Conservation (phyloP, 2,329 filamentous ascomycete species). For the Penicillium sp. region DNA sequence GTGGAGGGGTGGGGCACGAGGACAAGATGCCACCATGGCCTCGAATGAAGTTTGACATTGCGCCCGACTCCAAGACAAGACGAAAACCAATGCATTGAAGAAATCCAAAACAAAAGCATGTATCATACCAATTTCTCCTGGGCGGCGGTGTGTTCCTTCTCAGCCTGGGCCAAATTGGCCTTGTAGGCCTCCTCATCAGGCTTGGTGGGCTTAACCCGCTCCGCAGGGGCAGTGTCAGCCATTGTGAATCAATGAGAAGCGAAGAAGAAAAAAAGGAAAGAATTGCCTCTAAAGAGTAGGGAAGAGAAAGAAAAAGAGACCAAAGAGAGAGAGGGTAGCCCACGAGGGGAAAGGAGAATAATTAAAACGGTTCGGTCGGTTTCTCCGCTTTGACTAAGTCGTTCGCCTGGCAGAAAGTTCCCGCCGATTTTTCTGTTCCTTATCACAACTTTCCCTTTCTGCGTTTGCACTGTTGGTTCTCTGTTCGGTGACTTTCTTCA, state of each 20-base stretch:
- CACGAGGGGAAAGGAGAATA: slow-evolving; percentile 23
- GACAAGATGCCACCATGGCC: slow-evolving; percentile 1
- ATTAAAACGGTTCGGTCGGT: slow-evolving; percentile 27
- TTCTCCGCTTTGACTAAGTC: slow-evolving; percentile 26
- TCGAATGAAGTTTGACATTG: not conserved
- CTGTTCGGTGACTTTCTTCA: slow-evolving; percentile 4
- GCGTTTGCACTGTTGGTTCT: not conserved
- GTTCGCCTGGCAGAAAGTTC: slow-evolving; percentile 27
- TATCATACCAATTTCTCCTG: slow-evolving; percentile 66
- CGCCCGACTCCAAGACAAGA: not conserved
- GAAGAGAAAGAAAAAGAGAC: slow-evolving; percentile 8
- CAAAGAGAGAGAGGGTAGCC: slow-evolving; percentile 12
- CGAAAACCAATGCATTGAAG: not conserved
- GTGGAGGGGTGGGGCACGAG: slow-evolving; percentile 4
- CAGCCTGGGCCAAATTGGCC: slow-evolving; percentile 71
- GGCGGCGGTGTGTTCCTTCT: slow-evolving; percentile 79
- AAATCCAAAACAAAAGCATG: slow-evolving; percentile 1
- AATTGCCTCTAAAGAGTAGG: slow-evolving; percentile 3
- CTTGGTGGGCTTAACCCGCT: slow-evolving; percentile 68
- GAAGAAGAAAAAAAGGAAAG: slow-evolving; percentile 10
- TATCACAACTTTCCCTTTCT: slow-evolving; percentile 8
- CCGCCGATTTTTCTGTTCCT: slow-evolving; percentile 25
- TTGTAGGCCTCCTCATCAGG: slow-evolving; percentile 87
- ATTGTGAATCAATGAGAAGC: slow-evolving; percentile 27
- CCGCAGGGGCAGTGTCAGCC: slow-evolving; percentile 35